Conservation (phyloP, 1,284 basidiomycete genomes). For the Inonotus obliquus region DNA sequence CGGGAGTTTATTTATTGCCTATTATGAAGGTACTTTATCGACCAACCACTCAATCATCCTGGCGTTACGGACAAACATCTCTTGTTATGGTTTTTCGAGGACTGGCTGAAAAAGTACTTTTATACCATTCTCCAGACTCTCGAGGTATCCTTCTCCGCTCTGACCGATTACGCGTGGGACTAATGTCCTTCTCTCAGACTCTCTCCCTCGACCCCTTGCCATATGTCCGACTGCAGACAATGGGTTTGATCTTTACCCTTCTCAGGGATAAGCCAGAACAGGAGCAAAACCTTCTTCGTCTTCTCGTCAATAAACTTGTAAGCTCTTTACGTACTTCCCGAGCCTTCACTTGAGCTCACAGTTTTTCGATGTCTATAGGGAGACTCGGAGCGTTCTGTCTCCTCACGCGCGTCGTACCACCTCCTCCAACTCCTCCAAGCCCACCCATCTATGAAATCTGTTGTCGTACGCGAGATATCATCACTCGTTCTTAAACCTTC, state of each 20-base stretch:
- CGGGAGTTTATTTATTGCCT: not conserved
- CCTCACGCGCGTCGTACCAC: constrained; percentile 87
- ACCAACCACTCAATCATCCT: constrained; percentile 76
- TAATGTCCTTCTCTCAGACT: constrained; percentile 39
- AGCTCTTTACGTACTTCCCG: constrained; percentile 22
- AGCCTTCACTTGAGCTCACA: not conserved
- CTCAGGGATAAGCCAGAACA: constrained; percentile 93
- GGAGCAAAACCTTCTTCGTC: constrained; percentile 90
- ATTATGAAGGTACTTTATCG: constrained; percentile 76
- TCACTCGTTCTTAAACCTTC: constrained; percentile 69
- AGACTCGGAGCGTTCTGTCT: constrained; percentile 85
- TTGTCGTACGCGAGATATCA: constrained; percentile 86
- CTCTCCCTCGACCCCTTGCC: constrained; percentile 85
- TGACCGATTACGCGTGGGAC: constrained; percentile 1
- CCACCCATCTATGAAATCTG: constrained; percentile 92
- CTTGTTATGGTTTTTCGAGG: constrained; percentile 89
- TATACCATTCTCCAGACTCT: constrained; percentile 89
- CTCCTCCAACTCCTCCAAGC: constrained; percentile 85
- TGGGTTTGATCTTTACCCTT: constrained; percentile 73
- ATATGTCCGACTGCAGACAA: constrained; percentile 83
- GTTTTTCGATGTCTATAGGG: constrained; percentile 69
- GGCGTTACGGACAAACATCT: constrained; percentile 72
- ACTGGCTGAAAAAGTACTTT: constrained; percentile 97
- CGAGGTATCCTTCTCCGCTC: constrained; percentile 51
- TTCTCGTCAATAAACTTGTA: constrained; percentile 93